These are phyloP conservation scores for Euptelea pleiosperma DNA, from an alignment of 164 flowering plant genomes.

Conservation along the genomic window DNA sequence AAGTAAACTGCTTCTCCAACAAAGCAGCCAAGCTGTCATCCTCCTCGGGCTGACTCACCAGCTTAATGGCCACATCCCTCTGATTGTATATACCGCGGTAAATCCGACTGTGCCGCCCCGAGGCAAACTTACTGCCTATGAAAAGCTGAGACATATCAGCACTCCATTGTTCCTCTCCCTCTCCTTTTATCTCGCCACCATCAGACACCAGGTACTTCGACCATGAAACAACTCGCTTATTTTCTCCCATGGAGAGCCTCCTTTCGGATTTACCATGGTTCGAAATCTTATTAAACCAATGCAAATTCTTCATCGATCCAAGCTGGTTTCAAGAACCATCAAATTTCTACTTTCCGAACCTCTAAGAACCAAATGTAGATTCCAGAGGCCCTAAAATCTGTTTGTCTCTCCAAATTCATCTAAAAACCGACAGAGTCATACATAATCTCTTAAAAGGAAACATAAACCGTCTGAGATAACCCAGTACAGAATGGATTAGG, in stretches of 20 bases:
- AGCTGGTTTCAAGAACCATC: constrained; percentile 16
- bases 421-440: no score
- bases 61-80: constrained; percentile 71
- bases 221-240: constrained; percentile 68
- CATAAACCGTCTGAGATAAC: no score
- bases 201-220: constrained; percentile 66
- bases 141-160: constrained; percentile 76
- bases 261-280: constrained; percentile 35
- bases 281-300: constrained; percentile 48
- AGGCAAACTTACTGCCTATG: constrained; percentile 66
- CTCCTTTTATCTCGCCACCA: constrained; percentile 65
- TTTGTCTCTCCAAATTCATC: not conserved
- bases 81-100: constrained; percentile 71
- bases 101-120: constrained; percentile 73
- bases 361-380: not conserved
- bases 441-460: no score
- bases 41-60: constrained; percentile 74
- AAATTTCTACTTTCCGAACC: not conserved
- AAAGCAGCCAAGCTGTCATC: constrained; percentile 50
- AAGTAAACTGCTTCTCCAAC: constrained; percentile 63
- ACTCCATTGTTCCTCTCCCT: constrained; percentile 66
- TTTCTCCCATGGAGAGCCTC: constrained; percentile 62
- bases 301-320: constrained; percentile 47
- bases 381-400: not conserved
- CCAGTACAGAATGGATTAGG: no score